Conservation (phyloP, 73 alveolate species). For the Tetrahymena borealis region DNA sequence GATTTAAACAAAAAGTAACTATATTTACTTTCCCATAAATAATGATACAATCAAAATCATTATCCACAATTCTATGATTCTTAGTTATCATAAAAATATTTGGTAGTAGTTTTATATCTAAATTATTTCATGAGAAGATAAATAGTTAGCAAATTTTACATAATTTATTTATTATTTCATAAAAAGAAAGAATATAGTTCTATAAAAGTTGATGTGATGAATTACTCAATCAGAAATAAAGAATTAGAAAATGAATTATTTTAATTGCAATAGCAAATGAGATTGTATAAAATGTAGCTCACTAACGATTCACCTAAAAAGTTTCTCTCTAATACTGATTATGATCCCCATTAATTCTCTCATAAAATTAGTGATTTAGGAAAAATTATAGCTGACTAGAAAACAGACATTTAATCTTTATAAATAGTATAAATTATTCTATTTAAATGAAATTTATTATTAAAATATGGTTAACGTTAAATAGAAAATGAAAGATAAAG, state of each 20-base stretch:
- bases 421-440: not conserved
- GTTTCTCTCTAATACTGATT: not conserved
- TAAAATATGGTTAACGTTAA: not conserved
- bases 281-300: not conserved
- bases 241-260: not conserved
- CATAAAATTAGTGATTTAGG: not conserved
- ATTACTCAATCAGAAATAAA: not conserved
- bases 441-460: not conserved
- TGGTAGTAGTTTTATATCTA: too few species aligned
- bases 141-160: not conserved
- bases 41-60: too few species aligned
- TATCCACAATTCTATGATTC: too few species aligned
- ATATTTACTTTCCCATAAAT: not conserved
- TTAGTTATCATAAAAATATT: too few species aligned
- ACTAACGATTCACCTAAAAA: not conserved
- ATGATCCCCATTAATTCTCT: not conserved
- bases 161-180: not conserved
- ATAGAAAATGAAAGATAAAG: not conserved
- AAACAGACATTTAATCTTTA: not conserved
- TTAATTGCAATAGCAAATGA: not conserved
- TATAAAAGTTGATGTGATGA: not conserved
- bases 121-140: not conserved
- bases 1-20: not conserved
- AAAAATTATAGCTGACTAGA: not conserved
- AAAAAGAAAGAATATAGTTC: not conserved